Percentiles rank a stretch among this genome's conserved stretches.
Conservation (phyloP, 768 basidiomycete species). For the Leccinellum luteum region DNA sequence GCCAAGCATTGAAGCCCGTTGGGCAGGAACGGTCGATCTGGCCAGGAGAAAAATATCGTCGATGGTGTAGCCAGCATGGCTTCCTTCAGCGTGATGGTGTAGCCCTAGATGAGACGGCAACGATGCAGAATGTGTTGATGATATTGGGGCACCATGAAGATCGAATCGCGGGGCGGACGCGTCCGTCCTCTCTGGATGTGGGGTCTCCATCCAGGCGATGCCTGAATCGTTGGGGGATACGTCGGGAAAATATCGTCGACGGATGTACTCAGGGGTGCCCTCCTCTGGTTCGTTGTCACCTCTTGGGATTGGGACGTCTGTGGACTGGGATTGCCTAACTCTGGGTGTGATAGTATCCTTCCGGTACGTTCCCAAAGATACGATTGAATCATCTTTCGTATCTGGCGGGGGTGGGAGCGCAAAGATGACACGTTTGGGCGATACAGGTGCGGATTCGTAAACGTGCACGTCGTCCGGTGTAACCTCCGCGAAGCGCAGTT, state of each 20-base stretch:
- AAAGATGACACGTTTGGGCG: slow-evolving; percentile 57
- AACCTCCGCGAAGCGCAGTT: slow-evolving; percentile 73
- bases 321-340: not conserved
- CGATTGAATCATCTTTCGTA: slow-evolving; percentile 26
- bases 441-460: slow-evolving; percentile 78
- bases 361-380: slow-evolving; percentile 41
- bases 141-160: slow-evolving; percentile 68
- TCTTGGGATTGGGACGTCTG: not conserved
- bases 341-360: slow-evolving; percentile 12
- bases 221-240: slow-evolving; percentile 66
- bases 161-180: slow-evolving; percentile 61
- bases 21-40: slow-evolving; percentile 78
- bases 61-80: slow-evolving; percentile 83
- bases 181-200: slow-evolving; percentile 14
- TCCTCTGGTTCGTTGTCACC: slow-evolving; percentile 46
- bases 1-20: slow-evolving; percentile 78
- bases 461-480: slow-evolving; percentile 74
- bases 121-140: slow-evolving; percentile 45
- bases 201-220: slow-evolving; percentile 70
- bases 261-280: slow-evolving; percentile 81
- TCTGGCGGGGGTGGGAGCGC: slow-evolving; percentile 49
- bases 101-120: slow-evolving; percentile 85
- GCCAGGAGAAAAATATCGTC: slow-evolving; percentile 80
- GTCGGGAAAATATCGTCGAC: slow-evolving; percentile 77
- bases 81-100: slow-evolving; percentile 82